Evolutionary conservation across 257 asterid species (phyloP).

Genomic region (Penstemon eatonii): DNA sequence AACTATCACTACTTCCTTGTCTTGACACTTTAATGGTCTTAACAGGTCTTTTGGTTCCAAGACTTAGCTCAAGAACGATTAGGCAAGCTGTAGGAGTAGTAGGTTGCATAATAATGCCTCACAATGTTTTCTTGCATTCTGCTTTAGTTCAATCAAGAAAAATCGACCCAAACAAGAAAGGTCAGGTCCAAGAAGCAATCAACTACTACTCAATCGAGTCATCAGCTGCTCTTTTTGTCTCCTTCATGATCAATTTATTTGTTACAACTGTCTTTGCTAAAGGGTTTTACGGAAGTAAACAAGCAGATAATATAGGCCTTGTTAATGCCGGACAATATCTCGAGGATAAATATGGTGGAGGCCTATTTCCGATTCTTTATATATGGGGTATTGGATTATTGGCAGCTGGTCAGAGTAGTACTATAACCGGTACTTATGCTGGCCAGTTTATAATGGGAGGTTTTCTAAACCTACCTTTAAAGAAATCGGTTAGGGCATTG

Average conservation of each 20-base stretch:
- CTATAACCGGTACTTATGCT: conserved; percentile 95
- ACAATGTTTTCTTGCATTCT: conserved; percentile 92
- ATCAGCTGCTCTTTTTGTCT: conserved; percentile 77
- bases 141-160: conserved; percentile 94
- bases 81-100: conserved; percentile 99
- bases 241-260: conserved; percentile 85
- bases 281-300: conserved; percentile 80
- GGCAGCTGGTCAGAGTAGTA: conserved; percentile 99
- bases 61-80: conserved; percentile 85
- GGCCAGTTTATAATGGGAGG: conserved; percentile 99
- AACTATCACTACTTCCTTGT: background rate
- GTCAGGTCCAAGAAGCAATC: conserved; percentile 85
- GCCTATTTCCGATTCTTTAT: conserved; percentile 83
- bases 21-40: conserved; percentile 10
- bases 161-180: conserved; percentile 72
- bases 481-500: conserved; percentile 86
- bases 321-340: conserved; percentile 95
- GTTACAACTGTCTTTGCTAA: conserved; percentile 95
- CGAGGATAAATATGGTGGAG: conserved; percentile 92
- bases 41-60: conserved; percentile 86
- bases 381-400: conserved; percentile 96
- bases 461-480: conserved; percentile 80
- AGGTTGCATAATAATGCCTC: conserved; percentile 99
- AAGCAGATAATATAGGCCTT: conserved; percentile 78
- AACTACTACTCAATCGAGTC: conserved; percentile 83